Conservation (phyloP, 306 rosid species). For the Ziziphus jujuba region DNA sequence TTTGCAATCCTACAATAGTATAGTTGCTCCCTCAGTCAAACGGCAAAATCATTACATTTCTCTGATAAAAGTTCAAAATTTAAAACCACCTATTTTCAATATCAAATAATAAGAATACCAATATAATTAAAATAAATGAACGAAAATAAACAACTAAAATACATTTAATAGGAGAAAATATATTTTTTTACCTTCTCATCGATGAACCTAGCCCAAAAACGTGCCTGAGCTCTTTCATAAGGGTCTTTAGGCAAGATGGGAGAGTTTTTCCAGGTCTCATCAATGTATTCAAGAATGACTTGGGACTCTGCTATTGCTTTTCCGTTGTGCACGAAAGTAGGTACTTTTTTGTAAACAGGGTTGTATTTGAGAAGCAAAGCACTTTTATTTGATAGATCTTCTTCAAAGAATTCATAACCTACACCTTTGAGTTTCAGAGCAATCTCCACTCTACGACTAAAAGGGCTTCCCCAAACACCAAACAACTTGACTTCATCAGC, state of each 20-base stretch:
- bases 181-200: slow-evolving; percentile 56
- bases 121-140: no score
- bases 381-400: slow-evolving; percentile 41
- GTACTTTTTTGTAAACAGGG: slow-evolving; percentile 57
- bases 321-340: slow-evolving; percentile 46
- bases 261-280: slow-evolving; percentile 40
- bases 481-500: slow-evolving; percentile 34
- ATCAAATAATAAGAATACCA: no score
- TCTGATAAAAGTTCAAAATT: no score
- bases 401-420: slow-evolving; percentile 35
- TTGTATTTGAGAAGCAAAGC: slow-evolving; percentile 44
- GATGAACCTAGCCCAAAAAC: slow-evolving; percentile 64
- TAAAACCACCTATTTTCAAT: no score
- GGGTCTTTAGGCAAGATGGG: slow-evolving; percentile 51
- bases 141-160: no score
- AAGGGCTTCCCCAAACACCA: slow-evolving; percentile 45
- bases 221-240: slow-evolving; percentile 43
- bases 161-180: no score
- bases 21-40: no score
- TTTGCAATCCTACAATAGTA: no score
- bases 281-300: slow-evolving; percentile 51
- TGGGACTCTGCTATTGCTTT: slow-evolving; percentile 57
- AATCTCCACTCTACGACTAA: slow-evolving; percentile 36
- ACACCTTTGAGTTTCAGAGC: slow-evolving; percentile 63
- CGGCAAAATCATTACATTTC: no score